Evolutionary conservation across 805 yeast species (phyloP).

Genomic region (Yamadazyma ubonensis): DNA sequence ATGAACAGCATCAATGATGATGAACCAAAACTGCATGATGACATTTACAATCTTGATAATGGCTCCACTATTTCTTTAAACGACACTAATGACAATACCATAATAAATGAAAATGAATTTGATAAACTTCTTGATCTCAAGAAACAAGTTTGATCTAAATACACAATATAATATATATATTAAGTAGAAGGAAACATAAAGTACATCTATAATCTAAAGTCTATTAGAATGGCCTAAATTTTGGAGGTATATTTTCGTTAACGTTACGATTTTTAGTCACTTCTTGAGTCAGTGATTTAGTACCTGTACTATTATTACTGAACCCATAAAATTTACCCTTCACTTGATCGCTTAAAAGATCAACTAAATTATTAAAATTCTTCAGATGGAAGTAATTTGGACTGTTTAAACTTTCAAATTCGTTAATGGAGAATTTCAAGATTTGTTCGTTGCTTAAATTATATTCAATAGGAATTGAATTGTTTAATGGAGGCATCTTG

Average conservation of each 20-base stretch:
- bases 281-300: slow-evolving; percentile 2
- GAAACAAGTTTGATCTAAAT: not conserved
- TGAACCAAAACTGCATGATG: not conserved
- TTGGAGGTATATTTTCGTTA: slow-evolving; percentile 6
- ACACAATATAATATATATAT: too few relatives aligned
- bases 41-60: slow-evolving; percentile 24
- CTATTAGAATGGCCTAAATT: slow-evolving; percentile 9
- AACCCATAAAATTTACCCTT: slow-evolving; percentile 44
- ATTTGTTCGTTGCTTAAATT: slow-evolving; percentile 39
- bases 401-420: slow-evolving; percentile 37
- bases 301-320: slow-evolving; percentile 10
- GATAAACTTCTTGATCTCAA: slow-evolving; percentile 6
- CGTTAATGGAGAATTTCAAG: slow-evolving; percentile 44
- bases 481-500: slow-evolving; percentile 11
- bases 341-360: slow-evolving; percentile 43
- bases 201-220: slow-evolving; percentile 12
- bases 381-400: slow-evolving; percentile 55
- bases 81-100: slow-evolving; percentile 7
- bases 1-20: slow-evolving; percentile 15
- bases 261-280: not conserved
- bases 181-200: slow-evolving; percentile 2
- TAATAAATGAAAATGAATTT: slow-evolving; percentile 12
- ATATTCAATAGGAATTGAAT: slow-evolving; percentile 36
- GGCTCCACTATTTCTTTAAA: slow-evolving; percentile 21
- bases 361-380: slow-evolving; percentile 47